These are phyloP conservation scores for Rhododendron griersonianum DNA, from an alignment of 148 eudicot species.

Conservation along the genomic window DNA sequence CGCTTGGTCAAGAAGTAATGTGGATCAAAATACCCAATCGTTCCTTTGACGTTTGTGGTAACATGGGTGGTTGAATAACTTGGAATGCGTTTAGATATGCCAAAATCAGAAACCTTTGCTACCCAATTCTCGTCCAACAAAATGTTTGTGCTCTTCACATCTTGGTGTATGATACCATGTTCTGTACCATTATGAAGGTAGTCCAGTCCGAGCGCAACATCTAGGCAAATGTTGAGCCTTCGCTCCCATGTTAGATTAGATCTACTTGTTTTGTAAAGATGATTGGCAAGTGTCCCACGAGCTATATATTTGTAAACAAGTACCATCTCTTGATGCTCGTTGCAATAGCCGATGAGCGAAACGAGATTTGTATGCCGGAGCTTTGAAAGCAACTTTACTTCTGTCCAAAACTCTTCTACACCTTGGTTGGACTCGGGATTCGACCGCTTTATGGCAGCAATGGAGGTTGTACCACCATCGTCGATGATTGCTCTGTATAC, in stretches of 20 bases:
- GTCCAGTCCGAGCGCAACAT: background rate
- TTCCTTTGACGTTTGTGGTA: background rate
- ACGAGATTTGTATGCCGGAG: background rate
- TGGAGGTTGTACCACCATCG: background rate
- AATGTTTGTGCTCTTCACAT: background rate
- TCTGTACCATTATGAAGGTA: background rate
- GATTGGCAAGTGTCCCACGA: background rate
- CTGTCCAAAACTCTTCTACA: background rate
- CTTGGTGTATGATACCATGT: background rate
- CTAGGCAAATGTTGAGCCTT: background rate
- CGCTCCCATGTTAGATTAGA: background rate
- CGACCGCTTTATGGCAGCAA: constrained; percentile 1
- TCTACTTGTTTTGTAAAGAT: background rate
- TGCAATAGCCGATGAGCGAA: background rate
- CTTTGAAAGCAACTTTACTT: background rate
- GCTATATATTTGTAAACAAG: background rate
- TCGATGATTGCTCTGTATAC: background rate
- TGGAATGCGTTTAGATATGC: background rate
- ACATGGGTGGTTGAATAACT: background rate
- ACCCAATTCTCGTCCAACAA: constrained; percentile 7
- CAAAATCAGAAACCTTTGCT: constrained; percentile 8
- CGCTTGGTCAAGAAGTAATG: background rate
- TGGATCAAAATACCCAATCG: background rate
- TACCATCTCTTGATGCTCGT: background rate
- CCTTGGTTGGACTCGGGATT: background rate